Conservation (phyloP, 2,329 filamentous ascomycete genomes). For the Plenodomus lindquistii region DNA sequence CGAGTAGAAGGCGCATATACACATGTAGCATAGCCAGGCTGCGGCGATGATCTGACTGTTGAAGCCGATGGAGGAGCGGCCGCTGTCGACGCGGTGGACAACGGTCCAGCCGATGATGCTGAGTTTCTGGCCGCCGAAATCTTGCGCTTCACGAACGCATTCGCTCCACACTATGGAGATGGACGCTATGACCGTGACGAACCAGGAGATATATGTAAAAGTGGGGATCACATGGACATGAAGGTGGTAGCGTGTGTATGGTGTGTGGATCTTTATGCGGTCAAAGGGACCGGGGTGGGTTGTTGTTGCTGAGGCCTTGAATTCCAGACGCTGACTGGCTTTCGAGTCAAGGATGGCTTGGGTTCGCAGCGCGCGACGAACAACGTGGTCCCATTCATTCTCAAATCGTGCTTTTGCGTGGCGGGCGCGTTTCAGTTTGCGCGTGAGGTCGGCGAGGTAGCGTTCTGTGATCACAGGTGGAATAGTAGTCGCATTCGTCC, state of each 20-base stretch:
- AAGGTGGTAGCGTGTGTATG: conserved; percentile 78
- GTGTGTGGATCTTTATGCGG: conserved; percentile 65
- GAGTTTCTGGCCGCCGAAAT: conserved; percentile 62
- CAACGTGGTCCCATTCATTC: conserved; percentile 81
- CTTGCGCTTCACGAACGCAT: conserved; percentile 74
- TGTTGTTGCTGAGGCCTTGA: conserved; percentile 60
- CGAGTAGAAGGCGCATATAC: conserved; percentile 80
- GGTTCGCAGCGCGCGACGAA: conserved; percentile 72
- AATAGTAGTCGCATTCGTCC: conserved; percentile 51
- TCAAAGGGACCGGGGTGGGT: conserved; percentile 49
- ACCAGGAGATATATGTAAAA: conserved; percentile 66
- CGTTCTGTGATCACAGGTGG: conserved; percentile 89
- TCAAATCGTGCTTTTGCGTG: conserved; percentile 83
- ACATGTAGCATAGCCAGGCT: conserved; percentile 96
- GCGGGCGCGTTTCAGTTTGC: conserved; percentile 77
- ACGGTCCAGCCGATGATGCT: conserved; percentile 72
- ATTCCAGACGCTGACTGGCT: conserved; percentile 78
- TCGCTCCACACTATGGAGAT: conserved; percentile 91
- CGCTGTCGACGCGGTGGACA: conserved; percentile 73
- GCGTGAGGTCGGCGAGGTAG: conserved; percentile 87
- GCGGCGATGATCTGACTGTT: conserved; percentile 83
- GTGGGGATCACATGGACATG: conserved; percentile 75
- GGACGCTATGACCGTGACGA: conserved; percentile 73
- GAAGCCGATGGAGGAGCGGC: conserved; percentile 78
- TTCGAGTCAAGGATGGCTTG: conserved; percentile 85